phyloP scores from a whole-genome alignment of 805 yeast genomes.

The Lachancea fermentati region DNA sequence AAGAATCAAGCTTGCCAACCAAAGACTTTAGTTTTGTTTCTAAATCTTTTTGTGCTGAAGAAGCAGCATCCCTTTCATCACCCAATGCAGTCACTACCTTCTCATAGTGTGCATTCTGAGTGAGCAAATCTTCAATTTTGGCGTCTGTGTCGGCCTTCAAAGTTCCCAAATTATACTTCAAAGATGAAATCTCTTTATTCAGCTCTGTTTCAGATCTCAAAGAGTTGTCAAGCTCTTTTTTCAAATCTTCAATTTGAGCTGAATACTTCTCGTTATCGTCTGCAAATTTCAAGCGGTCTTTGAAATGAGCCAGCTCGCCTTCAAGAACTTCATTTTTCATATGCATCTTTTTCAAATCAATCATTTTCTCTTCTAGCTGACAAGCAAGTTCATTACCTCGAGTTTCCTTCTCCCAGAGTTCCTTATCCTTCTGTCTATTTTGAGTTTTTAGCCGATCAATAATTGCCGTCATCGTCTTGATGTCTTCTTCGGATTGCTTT shows the following conservation, averaged over 20 bases:
- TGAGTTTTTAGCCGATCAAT: constrained; percentile 48
- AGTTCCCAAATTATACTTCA: constrained; percentile 55
- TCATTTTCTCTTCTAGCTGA: constrained; percentile 48
- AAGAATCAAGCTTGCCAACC: constrained; percentile 46
- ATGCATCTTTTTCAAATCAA: constrained; percentile 47
- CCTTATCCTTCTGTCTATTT: constrained; percentile 48
- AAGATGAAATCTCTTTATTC: constrained; percentile 57
- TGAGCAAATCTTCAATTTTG: constrained; percentile 35
- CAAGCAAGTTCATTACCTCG: constrained; percentile 49
- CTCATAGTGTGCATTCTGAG: constrained; percentile 40
- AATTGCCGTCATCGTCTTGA: constrained; percentile 46
- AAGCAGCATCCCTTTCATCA: constrained; percentile 39
- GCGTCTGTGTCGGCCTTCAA: constrained; percentile 36
- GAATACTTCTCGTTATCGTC: constrained; percentile 41
- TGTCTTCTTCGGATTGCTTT: constrained; percentile 46
- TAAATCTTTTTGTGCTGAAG: constrained; percentile 41
- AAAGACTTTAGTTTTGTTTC: constrained; percentile 41
- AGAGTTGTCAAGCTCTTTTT: constrained; percentile 46
- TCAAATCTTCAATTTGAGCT: constrained; percentile 48
- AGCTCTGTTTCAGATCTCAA: constrained; percentile 61
- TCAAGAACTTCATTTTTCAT: constrained; percentile 45
- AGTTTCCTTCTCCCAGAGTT: constrained; percentile 48
- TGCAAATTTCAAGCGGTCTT: constrained; percentile 39
- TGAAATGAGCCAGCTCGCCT: constrained; percentile 52
- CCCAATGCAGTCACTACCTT: constrained; percentile 38